A percentile compares a stretch with the other conserved stretches of the same genome.
Conservation (phyloP, 768 basidiomycete genomes). For the Mrakia blollopis region DNA sequence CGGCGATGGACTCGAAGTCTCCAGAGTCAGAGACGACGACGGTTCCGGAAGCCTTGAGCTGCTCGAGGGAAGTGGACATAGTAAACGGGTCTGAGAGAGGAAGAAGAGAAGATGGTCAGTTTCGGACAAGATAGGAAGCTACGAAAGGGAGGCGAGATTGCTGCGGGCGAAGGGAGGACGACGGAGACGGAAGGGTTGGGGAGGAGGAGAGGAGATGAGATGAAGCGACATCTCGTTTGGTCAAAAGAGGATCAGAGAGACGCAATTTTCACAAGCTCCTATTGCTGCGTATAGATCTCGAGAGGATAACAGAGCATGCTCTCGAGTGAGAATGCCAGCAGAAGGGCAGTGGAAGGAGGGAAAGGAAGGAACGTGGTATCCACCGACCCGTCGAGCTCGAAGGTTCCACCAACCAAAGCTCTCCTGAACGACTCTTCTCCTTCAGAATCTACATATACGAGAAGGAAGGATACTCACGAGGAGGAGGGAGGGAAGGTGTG, state of each 20-base stretch:
- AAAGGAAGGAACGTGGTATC: neutral
- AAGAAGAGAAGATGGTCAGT: neutral
- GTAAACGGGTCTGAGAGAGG: neutral
- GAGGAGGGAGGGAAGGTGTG: neutral
- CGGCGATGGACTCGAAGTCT: constrained; percentile 32
- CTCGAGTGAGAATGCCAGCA: neutral
- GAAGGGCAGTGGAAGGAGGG: neutral
- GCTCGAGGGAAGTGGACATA: constrained; percentile 47
- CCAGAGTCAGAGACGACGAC: constrained; percentile 93
- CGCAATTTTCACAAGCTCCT: no score
- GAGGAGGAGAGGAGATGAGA: neutral
- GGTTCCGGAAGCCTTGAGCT: constrained; percentile 85
- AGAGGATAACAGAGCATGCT: no score
- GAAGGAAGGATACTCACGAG: neutral
- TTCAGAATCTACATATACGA: neutral
- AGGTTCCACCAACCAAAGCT: neutral
- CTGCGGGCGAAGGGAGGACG: neutral
- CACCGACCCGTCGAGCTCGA: neutral
- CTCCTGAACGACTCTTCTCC: neutral
- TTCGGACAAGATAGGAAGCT: neutral
- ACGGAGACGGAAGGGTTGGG: constrained; percentile 6
- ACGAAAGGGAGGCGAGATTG: neutral
- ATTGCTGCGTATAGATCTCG: no score
- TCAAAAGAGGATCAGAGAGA: no score
- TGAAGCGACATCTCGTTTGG: neutral